These are phyloP conservation scores for Arxiozyma bovina DNA, from an alignment of 1,139 yeast genomes.

Conservation along the genomic window DNA sequence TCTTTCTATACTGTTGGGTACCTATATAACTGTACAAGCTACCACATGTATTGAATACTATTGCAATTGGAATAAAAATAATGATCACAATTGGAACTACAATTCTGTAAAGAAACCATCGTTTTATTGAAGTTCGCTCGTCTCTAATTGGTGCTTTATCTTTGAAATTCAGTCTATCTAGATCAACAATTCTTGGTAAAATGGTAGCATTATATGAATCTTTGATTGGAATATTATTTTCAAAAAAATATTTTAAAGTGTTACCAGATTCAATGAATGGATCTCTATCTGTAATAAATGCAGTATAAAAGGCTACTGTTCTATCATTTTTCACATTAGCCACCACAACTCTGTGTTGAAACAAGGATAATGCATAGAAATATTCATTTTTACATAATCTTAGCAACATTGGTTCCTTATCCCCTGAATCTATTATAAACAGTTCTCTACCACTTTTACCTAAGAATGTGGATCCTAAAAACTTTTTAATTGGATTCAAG, in stretches of 20 bases:
- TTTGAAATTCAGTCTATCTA: slow-evolving; percentile 32
- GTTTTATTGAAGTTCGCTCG: slow-evolving; percentile 2
- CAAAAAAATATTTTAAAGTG: slow-evolving; percentile 26
- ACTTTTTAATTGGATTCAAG: slow-evolving; percentile 43
- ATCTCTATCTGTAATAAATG: slow-evolving; percentile 39
- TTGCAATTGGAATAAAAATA: slow-evolving; percentile 21
- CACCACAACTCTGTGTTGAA: slow-evolving; percentile 49
- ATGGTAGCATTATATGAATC: slow-evolving; percentile 14
- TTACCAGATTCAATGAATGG: slow-evolving; percentile 38
- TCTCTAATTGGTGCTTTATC: not conserved
- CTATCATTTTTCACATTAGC: slow-evolving; percentile 76
- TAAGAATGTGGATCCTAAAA: slow-evolving; percentile 51
- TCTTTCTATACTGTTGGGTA: slow-evolving; percentile 20
- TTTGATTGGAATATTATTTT: slow-evolving; percentile 20
- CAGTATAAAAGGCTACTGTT: slow-evolving; percentile 49
- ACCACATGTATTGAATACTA: slow-evolving; percentile 23
- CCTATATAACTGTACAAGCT: slow-evolving; percentile 27
- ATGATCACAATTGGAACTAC: slow-evolving; percentile 12
- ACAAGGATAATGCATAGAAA: slow-evolving; percentile 46
- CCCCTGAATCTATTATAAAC: slow-evolving; percentile 42
- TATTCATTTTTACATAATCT: slow-evolving; percentile 46
- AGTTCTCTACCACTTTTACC: slow-evolving; percentile 73
- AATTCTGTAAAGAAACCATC: slow-evolving; percentile 9
- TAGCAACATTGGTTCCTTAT: slow-evolving; percentile 35
- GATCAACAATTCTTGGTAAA: slow-evolving; percentile 50